Evolutionary conservation across 345 rosid genomes (phyloP).

Genomic region (Gossypium ekmanianum): DNA sequence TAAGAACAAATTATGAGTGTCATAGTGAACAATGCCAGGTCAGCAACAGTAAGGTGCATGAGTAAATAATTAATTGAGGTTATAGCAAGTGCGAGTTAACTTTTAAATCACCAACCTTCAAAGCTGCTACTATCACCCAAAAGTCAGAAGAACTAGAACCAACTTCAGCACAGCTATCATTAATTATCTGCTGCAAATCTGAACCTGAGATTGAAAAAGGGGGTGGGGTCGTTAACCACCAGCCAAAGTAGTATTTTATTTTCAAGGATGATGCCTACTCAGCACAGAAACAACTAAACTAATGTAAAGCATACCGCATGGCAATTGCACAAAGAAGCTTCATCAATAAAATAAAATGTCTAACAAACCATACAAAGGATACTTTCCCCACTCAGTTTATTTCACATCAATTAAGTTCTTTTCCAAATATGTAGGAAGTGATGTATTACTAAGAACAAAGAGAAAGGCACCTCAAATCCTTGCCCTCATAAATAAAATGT

Average conservation of each 20-base stretch:
- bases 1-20: background rate
- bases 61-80: background rate
- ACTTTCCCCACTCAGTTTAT: conserved; percentile 1
- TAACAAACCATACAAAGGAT: background rate
- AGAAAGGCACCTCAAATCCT: conserved; percentile 5
- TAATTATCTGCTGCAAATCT: conserved; percentile 53
- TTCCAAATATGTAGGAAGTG: background rate
- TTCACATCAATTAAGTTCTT: background rate
- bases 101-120: conserved; percentile 61
- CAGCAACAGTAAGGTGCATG: background rate
- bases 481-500: background rate
- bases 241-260: background rate
- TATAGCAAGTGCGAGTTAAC: conserved; percentile 9
- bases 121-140: conserved; percentile 98
- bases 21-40: background rate
- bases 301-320: background rate
- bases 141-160: conserved; percentile 69
- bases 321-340: background rate
- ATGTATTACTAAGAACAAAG: background rate
- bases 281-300: conserved; percentile 1
- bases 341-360: background rate
- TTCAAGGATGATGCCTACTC: background rate
- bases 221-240: background rate
- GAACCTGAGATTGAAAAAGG: conserved; percentile 37
- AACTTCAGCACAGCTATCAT: conserved; percentile 63